A percentile compares a stretch with the other conserved stretches of the same genome.
These are phyloP conservation scores for Leucocoprinus leucothites DNA, from an alignment of 768 basidiomycete genomes.

Conservation along the genomic window DNA sequence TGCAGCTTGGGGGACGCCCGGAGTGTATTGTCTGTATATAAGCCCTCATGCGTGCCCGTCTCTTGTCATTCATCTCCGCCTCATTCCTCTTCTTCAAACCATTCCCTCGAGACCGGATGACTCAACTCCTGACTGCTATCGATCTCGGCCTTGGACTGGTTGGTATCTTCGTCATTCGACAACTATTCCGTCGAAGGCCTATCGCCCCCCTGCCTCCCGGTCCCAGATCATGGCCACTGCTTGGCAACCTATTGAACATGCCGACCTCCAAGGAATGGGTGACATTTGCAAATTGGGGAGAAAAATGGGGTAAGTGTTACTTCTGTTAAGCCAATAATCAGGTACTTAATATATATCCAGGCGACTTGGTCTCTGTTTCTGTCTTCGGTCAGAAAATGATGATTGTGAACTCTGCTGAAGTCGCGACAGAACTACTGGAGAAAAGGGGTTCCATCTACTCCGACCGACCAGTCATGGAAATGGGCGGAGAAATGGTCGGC, in stretches of 20 bases:
- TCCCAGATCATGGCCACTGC: conserved; percentile 38
- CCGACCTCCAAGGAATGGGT: conserved; percentile 44
- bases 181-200: conserved; percentile 15
- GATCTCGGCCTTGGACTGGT: conserved; percentile 17
- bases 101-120: conserved; percentile 8
- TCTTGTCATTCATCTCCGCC: not conserved
- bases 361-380: conserved; percentile 41
- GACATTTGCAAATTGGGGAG: conserved; percentile 41
- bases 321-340: not conserved
- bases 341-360: conserved; percentile 18
- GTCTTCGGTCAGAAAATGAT: conserved; percentile 44
- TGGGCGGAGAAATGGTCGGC: conserved; percentile 41
- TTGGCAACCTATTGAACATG: conserved; percentile 50
- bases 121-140: conserved; percentile 14
- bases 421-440: conserved; percentile 48
- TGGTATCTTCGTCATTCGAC: conserved; percentile 18
- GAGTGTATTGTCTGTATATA: not conserved
- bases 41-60: not conserved
- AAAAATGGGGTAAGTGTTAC: conserved; percentile 35
- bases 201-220: conserved; percentile 38
- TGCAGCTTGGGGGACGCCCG: not conserved
- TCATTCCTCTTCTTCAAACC: not conserved
- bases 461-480: conserved; percentile 43
- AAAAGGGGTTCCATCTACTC: conserved; percentile 52
- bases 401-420: conserved; percentile 37